These are phyloP conservation scores for Pulveroboletus frians DNA, from an alignment of 768 basidiomycete genomes.

Conservation along the genomic window DNA sequence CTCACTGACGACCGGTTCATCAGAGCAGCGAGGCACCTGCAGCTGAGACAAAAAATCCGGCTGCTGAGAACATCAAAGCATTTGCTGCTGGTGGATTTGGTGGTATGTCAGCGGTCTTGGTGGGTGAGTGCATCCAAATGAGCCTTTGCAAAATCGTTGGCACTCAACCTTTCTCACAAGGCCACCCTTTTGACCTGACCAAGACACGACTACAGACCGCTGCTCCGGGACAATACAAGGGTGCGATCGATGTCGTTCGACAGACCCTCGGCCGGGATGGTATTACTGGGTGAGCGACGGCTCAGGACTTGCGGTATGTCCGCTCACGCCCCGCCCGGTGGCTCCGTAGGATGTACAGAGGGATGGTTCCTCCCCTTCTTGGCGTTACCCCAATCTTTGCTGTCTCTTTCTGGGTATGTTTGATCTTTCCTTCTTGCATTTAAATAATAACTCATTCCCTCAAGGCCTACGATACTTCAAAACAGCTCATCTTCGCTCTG, in stretches of 20 bases:
- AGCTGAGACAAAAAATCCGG: conserved; percentile 24
- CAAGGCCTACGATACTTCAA: conserved; percentile 91
- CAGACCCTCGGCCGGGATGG: conserved; percentile 92
- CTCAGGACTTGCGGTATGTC: background rate
- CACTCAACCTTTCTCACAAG: conserved; percentile 36
- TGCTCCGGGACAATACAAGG: conserved; percentile 78
- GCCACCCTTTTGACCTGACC: conserved; percentile 96
- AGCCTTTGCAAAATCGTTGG: background rate
- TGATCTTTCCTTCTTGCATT: background rate
- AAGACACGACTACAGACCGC: conserved; percentile 97
- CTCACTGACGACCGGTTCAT: conserved; percentile 6
- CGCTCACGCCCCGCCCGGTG: background rate
- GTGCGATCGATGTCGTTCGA: conserved; percentile 90
- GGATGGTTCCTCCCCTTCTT: conserved; percentile 87
- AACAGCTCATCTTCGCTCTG: conserved; percentile 68
- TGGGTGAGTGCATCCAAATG: conserved; percentile 51
- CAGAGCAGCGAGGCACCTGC: conserved; percentile 25
- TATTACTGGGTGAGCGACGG: conserved; percentile 61
- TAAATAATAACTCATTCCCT: conserved; percentile 7
- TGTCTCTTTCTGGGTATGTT: conserved; percentile 87
- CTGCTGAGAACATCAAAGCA: conserved; percentile 56
- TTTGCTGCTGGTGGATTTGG: conserved; percentile 95
- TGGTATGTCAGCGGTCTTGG: conserved; percentile 80
- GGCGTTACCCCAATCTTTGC: conserved; percentile 99
- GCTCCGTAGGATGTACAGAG: conserved; percentile 69